Evolutionary conservation across 2,329 filamentous ascomycete genomes (phyloP), one percentile per base, ranked within the genome.

Genomic region (Cercospora sojina): DNA sequence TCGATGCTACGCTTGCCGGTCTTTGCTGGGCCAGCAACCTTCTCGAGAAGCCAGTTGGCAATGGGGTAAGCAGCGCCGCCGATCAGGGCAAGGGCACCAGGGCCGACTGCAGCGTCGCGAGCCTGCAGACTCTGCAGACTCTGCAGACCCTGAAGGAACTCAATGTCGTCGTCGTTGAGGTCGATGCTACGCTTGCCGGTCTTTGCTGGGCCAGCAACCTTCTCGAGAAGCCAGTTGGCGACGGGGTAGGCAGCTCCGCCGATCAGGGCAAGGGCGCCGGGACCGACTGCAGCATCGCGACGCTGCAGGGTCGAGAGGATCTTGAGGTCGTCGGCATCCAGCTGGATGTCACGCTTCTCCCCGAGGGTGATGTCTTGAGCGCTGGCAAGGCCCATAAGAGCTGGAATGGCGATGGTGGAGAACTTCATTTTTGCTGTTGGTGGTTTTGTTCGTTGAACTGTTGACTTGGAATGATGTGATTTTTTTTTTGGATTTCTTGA

Each of bases 391-490:
- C 51, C 51, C 25, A 56, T 18, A 32, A 56, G 51, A n/a, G 51
- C 51, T 56, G 51, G 51, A 32, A 56, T 16, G 51, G n/a, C 51
- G 51, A 56, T 7, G 25, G 13, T 31, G 27, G 25, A 29, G 51
- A 56, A 56, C 51, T 56, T 56, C 51, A 56, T 56, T 31, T 56
- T 56, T 31, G 51, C 51, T 56, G 51, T 32, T 56, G 43, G 51
- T 56, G 51, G 29, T 31, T 31, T 29, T 29, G 25, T 29, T 29
- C 51, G n/a, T 16, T 23, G 51, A 25, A n/a, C 25, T 29, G 25
- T 29, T 27, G 25, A 29, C 31, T 56, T 4, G 20, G 3, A 32
- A 32, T 32, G n/a, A 31, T 56, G 23, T 25, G n/a, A 56, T 31
- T 23, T 49, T 47, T 27, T 25, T 53, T 31, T 56, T 56, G 13